Percentiles rank a stretch among this genome's conserved stretches.
phyloP scores from a whole-genome alignment of 495 filamentous ascomycete species.

The Pseudotulostoma volvatum region DNA sequence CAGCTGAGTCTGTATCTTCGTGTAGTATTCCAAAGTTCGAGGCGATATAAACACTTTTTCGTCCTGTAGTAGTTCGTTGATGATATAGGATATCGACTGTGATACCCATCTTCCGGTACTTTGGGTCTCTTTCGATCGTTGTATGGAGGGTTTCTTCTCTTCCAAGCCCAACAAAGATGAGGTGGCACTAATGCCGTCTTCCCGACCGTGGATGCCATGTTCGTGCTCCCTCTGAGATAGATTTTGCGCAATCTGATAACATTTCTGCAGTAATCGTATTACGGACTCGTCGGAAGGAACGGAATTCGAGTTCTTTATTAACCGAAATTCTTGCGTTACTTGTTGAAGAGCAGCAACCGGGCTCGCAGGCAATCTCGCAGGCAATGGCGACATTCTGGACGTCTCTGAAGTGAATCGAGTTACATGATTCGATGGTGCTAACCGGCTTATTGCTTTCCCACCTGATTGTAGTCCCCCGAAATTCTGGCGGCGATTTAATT shows the following conservation, averaged over 20 bases:
- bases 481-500: conserved; percentile 4
- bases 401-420: too few relatives aligned
- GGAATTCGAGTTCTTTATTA: conserved; percentile 16
- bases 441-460: too few relatives aligned
- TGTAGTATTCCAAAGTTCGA: conserved; percentile 48
- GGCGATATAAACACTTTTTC: conserved; percentile 72
- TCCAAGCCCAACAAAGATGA: conserved; percentile 36
- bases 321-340: conserved; percentile 13
- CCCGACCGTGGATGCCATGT: conserved; percentile 1
- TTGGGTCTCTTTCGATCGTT: conserved; percentile 7
- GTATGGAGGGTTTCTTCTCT: conserved; percentile 19
- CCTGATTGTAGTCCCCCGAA: not conserved
- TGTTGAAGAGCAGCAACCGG: conserved; percentile 11
- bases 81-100: conserved; percentile 33
- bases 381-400: too few relatives aligned
- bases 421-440: too few relatives aligned
- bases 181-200: conserved; percentile 23
- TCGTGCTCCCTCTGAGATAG: conserved; percentile 19
- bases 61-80: conserved; percentile 51
- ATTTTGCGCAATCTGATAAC: conserved; percentile 24
- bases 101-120: conserved; percentile 13
- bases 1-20: conserved; percentile 54
- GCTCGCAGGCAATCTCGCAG: not conserved
- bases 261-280: conserved; percentile 26
- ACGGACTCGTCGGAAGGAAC: conserved; percentile 26